Base-by-base conservation (phyloP, 106 monocot genomes). In the Apostasia ramifera region DNA sequence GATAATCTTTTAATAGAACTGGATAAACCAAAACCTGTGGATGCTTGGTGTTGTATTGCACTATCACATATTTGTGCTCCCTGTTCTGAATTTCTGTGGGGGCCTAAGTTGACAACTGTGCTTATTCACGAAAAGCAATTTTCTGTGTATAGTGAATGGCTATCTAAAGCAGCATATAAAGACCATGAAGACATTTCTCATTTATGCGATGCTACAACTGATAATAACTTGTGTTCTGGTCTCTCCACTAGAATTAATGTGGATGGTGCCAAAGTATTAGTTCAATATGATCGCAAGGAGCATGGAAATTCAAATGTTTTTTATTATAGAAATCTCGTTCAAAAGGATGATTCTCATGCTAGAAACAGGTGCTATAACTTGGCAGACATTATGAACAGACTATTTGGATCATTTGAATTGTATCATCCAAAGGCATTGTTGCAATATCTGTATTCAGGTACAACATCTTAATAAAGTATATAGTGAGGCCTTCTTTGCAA, bases 101-200 rank as follows among this genome's bases (percentile, higher is more conserved):
- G 87, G 8, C 90, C 98, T 14, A 85, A 74, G 75, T 58, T 74
- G 53, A 83, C 81, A 76, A 77, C 76, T 44, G 63, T 98, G 44
- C 73, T 98, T 81, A 62, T 98, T 73, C 90, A 98, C 79, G 79
- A 87, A 69, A 93, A 80, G 44, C 77, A 90, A 73, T 69, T 98
- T 67, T 80, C 93, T 75, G 26, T 93, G 44, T 84, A 79, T 51
- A 82, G 84, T 74, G 87, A 81, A 39, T 90, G 83, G 85, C 74
- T 80, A 70, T 69, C 67, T 45, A 82, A 37, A 70, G 55, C 65
- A 59, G 65, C 80, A 63, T 68, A 40, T 54, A 43, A 66, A 41
- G 15, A 13, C 70, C 41, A 12, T 71, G 61, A 66, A 52, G 67
- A 62, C 57, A 56, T 46, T 46, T 62, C 47, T 53, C 54, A 43